Percentiles rank a stretch among this genome's conserved stretches.
Evolutionary conservation across 1,284 basidiomycete species (phyloP).

Genomic region (Agroathelia rolfsii): DNA sequence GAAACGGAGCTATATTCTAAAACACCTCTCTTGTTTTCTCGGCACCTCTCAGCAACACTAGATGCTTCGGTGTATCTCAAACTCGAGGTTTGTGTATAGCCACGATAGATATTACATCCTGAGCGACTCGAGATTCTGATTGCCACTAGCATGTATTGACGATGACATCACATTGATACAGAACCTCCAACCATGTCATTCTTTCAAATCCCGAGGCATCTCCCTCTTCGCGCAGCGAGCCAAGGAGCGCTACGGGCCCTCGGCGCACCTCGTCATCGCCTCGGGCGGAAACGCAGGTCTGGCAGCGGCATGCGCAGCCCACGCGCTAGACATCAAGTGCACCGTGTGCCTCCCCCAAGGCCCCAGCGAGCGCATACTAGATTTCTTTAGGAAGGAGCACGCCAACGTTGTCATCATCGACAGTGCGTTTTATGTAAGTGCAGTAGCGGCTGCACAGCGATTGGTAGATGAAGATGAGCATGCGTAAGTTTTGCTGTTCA

Average conservation of each 20-base stretch:
- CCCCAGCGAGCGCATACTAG: constrained; percentile 35
- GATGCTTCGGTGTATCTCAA: constrained; percentile 53
- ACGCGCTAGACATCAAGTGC: constrained; percentile 42
- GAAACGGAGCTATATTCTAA: no score
- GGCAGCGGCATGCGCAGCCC: constrained; percentile 55
- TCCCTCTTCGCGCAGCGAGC: constrained; percentile 48
- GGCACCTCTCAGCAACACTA: constrained; percentile 40
- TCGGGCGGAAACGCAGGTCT: constrained; percentile 69
- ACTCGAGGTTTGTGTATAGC: constrained; percentile 39
- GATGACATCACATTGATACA: no score
- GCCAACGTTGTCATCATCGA: constrained; percentile 49
- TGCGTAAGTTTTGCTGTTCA: constrained; percentile 41
- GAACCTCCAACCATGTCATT: constrained; percentile 63
- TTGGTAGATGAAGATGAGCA: constrained; percentile 33
- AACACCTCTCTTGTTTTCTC: constrained; percentile 54
- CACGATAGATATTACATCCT: background rate
- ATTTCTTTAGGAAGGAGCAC: constrained; percentile 38
- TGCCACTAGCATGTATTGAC: background rate
- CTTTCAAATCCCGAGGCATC: constrained; percentile 69
- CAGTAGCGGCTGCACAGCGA: constrained; percentile 37
- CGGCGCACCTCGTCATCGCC: constrained; percentile 53
- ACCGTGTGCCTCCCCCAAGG: constrained; percentile 57
- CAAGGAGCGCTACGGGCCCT: constrained; percentile 36
- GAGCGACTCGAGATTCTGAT: constrained; percentile 1
- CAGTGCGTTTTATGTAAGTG: constrained; percentile 44